Conservation (phyloP, 2,329 filamentous ascomycete genomes). For the Penicillium sp. region DNA sequence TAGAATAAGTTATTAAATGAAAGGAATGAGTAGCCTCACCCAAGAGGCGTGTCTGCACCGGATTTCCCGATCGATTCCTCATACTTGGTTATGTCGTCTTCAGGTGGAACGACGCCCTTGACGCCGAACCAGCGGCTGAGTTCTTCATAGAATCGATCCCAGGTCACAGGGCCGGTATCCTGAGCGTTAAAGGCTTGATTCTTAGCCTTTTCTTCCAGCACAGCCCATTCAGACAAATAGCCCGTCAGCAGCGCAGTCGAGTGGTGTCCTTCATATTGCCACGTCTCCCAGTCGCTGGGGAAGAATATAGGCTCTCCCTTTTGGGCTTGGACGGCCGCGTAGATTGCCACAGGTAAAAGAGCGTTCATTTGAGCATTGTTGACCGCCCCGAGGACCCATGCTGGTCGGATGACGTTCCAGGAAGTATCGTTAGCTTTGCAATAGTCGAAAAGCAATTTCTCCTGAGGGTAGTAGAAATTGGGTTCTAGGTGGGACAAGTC, state of each 20-base stretch:
- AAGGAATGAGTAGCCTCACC: neutral
- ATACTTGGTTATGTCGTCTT: constrained; percentile 19
- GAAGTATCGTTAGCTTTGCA: constrained; percentile 18
- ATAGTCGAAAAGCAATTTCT: constrained; percentile 22
- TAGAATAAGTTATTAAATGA: neutral
- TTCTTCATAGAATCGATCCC: constrained; percentile 23
- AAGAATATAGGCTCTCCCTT: constrained; percentile 19
- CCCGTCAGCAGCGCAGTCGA: constrained; percentile 21
- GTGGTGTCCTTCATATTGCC: constrained; percentile 18
- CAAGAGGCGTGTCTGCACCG: constrained; percentile 17
- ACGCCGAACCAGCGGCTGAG: constrained; percentile 25
- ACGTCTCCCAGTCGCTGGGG: constrained; percentile 20
- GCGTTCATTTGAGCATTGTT: constrained; percentile 24
- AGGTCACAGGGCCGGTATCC: constrained; percentile 23
- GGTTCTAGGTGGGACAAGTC: constrained; percentile 18
- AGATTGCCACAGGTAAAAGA: constrained; percentile 21
- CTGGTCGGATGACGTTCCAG: constrained; percentile 25
- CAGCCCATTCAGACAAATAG: constrained; percentile 27
- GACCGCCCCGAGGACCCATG: constrained; percentile 24
- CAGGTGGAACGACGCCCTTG: constrained; percentile 11
- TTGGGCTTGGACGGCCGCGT: constrained; percentile 21
- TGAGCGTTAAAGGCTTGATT: constrained; percentile 27
- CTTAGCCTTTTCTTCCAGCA: constrained; percentile 20
- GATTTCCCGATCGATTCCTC: constrained; percentile 12
- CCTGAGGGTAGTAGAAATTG: constrained; percentile 28